Evolutionary conservation across 1,284 basidiomycete genomes (phyloP).

Genomic region (Sphagnurus paluster): DNA sequence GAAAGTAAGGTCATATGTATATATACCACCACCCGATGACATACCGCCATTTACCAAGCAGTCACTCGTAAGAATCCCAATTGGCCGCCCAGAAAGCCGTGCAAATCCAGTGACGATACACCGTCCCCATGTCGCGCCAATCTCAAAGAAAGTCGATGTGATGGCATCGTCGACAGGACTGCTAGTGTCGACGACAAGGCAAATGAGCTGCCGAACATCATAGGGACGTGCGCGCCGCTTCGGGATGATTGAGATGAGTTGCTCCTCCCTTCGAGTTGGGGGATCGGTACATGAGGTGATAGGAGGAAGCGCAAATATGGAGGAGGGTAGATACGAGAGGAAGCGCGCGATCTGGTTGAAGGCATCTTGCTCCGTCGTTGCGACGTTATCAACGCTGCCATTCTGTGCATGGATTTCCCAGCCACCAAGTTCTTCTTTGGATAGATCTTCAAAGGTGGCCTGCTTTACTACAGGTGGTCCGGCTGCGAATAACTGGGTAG

Average conservation of each 20-base stretch:
- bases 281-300: slow-evolving; percentile 23
- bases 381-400: slow-evolving; percentile 42
- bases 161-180: slow-evolving; percentile 18
- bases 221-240: slow-evolving; percentile 36
- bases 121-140: slow-evolving; percentile 39
- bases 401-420: slow-evolving; percentile 43
- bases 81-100: slow-evolving; percentile 33
- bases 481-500: slow-evolving; percentile 36
- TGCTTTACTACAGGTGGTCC: slow-evolving; percentile 40
- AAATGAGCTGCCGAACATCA: slow-evolving; percentile 37
- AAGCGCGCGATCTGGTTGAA: slow-evolving; percentile 37
- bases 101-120: slow-evolving; percentile 41
- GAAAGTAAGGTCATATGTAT: neutral
- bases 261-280: slow-evolving; percentile 32
- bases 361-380: slow-evolving; percentile 37
- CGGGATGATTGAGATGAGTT: slow-evolving; percentile 38
- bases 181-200: slow-evolving; percentile 33
- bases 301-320: slow-evolving; percentile 36
- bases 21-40: slow-evolving; percentile 1
- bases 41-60: slow-evolving; percentile 40
- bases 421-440: slow-evolving; percentile 40
- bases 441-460: slow-evolving; percentile 41
- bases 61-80: slow-evolving; percentile 42
- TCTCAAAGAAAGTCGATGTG: slow-evolving; percentile 38
- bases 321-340: slow-evolving; percentile 42